Evolutionary conservation across 2,329 filamentous ascomycete genomes (phyloP), one percentile per base, ranked within the genome.

Genomic region (Gliomastix tumulicola): DNA sequence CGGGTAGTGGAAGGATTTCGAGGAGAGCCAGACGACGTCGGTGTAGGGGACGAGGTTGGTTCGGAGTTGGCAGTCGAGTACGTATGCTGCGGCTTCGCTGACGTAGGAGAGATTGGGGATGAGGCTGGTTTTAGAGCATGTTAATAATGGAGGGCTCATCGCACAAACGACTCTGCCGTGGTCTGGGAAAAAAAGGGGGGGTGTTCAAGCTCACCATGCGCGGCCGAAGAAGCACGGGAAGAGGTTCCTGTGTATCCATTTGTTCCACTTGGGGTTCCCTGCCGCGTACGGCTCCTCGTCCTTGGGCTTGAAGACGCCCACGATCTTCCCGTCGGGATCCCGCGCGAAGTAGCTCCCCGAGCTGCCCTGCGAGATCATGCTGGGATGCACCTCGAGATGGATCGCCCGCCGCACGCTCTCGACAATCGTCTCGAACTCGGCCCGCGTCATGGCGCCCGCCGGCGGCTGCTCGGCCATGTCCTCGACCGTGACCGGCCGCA

Each of bases 61-160:
- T 49, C 82, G 83, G 34, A 98, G 69, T 53, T 94, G 88, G 47
- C 77, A 81, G 60, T 98, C 92, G 36, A 98, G 79, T 6, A 95
- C 88, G 58, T 96, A 98, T 23, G 92, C 92, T 15, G 92, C 92
- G 15, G 92, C 92, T 68, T 98, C 92, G 50, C 89, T 97, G 48
- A 98, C 88, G 56, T 98, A 98, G 37, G 89, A 96, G 34, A 98
- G 71, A 53, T 98, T 98, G 38, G 92, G 92, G 57, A 98, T 98
- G 37, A 98, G 76, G 53, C 79, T 79, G 42, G n/a, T n/a, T 21
- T 40, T 16, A 39, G 33, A 6, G 17, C 17, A 31, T n/a, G 21
- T 6, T 11, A 20, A 6, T 22, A 22, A 6, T 21, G 11, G 16
- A 32, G n/a, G 15, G 21, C 19, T 19, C 16, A 46, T n/a, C 19